These are phyloP conservation scores for Bertia moriformis DNA, from an alignment of 2,329 filamentous ascomycete genomes.

Conservation along the genomic window DNA sequence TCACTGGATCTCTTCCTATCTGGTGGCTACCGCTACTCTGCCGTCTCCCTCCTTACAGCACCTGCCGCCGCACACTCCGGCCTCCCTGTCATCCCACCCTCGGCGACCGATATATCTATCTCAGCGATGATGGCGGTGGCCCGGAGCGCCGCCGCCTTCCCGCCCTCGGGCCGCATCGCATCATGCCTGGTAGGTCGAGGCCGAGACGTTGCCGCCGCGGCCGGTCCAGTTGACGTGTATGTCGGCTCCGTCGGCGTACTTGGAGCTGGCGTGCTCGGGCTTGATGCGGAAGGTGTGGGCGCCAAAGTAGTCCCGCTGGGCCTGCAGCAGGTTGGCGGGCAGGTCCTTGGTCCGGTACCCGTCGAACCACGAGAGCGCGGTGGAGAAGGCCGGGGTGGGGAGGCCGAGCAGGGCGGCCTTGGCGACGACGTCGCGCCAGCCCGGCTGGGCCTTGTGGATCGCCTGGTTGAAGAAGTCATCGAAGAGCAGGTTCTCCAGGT, in stretches of 20 bases:
- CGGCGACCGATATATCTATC: too few species aligned
- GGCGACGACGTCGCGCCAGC: constrained; percentile 81
- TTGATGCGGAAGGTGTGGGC: constrained; percentile 82
- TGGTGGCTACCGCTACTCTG: too few species aligned
- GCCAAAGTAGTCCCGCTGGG: constrained; percentile 98
- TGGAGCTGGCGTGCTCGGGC: constrained; percentile 61
- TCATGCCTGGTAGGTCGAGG: constrained; percentile 96
- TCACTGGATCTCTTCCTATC: too few species aligned
- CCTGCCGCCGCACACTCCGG: too few species aligned
- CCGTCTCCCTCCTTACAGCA: too few species aligned
- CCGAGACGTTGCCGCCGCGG: constrained; percentile 89
- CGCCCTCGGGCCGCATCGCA: too few species aligned
- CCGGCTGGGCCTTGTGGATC: constrained; percentile 86
- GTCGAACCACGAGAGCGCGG: constrained; percentile 95
- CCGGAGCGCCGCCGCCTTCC: too few species aligned
- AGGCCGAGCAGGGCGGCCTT: constrained; percentile 90
- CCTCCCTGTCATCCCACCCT: too few species aligned
- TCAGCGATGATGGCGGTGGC: too few species aligned
- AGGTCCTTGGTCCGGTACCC: constrained; percentile 95
- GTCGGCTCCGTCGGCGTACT: constrained; percentile 73
- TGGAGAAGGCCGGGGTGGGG: constrained; percentile 90
- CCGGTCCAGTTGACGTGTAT: constrained; percentile 99
- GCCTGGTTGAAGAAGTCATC: constrained; percentile 99
- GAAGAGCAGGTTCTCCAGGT: constrained; percentile 95
- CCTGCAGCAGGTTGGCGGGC: constrained; percentile 94